Evolutionary conservation across 139 green algal species (phyloP).

Genomic region (Chlamydomonas asymmetrica): DNA sequence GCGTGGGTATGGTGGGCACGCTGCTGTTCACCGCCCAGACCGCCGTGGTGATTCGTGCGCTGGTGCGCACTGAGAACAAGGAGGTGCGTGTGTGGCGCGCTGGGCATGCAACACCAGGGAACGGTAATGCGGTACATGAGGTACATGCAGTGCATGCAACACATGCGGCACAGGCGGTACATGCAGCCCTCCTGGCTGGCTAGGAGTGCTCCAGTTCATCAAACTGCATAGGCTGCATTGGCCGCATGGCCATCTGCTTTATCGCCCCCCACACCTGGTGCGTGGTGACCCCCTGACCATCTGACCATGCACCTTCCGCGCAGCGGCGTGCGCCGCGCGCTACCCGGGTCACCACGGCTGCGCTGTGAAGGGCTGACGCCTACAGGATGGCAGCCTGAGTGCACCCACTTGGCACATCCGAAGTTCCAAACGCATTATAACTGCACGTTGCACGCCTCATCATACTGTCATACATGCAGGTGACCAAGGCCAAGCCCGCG

Average conservation of each 20-base stretch:
- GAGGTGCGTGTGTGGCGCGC: constrained; percentile 32
- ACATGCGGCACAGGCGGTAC: not conserved
- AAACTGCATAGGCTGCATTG: too few species aligned
- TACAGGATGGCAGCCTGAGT: too few species aligned
- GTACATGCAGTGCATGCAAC: not conserved
- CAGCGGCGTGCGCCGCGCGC: too few species aligned
- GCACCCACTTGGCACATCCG: too few species aligned
- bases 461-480: not conserved
- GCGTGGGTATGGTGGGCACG: constrained; percentile 57
- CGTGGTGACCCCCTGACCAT: too few species aligned
- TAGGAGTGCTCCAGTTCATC: too few species aligned
- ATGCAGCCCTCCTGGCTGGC: too few species aligned
- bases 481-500: constrained; percentile 41
- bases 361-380: too few species aligned
- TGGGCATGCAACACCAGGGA: not conserved
- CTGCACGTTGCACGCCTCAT: not conserved
- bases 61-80: constrained; percentile 59
- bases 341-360: too few species aligned
- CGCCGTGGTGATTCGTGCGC: constrained; percentile 58
- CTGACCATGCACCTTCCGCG: too few species aligned
- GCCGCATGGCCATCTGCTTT: too few species aligned
- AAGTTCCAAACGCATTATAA: not conserved
- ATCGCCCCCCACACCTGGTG: too few species aligned
- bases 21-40: constrained; percentile 68
- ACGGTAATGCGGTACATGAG: not conserved